Conservation (phyloP, 164 flowering plant species). For the Magnolia sinica region DNA sequence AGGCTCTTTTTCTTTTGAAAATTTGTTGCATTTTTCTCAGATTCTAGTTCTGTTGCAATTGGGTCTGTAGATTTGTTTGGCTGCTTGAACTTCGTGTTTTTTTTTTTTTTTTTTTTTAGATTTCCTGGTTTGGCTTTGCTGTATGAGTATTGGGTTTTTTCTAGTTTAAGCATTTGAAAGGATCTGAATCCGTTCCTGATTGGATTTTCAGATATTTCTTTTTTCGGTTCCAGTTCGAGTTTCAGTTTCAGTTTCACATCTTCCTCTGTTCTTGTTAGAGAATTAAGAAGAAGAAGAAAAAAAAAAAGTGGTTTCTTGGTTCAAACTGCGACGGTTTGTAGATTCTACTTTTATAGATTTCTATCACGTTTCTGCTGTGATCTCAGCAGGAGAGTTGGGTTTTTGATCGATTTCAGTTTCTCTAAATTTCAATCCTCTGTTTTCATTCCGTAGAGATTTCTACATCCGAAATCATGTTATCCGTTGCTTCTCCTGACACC, state of each 20-base stretch:
- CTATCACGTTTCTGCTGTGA: background rate
- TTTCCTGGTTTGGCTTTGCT: too few species aligned
- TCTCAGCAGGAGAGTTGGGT: background rate
- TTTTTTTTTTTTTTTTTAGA: too few species aligned
- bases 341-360: background rate
- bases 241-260: background rate
- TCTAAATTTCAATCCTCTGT: background rate
- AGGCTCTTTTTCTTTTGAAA: background rate
- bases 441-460: background rate
- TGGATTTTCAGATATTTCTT: too few species aligned
- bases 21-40: background rate
- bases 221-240: background rate
- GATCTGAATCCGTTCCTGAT: background rate
- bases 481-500: conserved; percentile 33
- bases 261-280: background rate
- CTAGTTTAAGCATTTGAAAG: background rate
- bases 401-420: background rate
- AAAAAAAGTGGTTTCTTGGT: background rate
- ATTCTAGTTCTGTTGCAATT: conserved; percentile 3
- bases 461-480: conserved; percentile 21
- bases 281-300: background rate
- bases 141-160: background rate
- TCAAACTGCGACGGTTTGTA: background rate
- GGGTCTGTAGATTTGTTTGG: background rate
- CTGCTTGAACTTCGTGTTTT: background rate